Evolutionary conservation across 2,329 filamentous ascomycete species (phyloP), one percentile per base, ranked within the genome.

Genomic region (Diplodia sapinea): DNA sequence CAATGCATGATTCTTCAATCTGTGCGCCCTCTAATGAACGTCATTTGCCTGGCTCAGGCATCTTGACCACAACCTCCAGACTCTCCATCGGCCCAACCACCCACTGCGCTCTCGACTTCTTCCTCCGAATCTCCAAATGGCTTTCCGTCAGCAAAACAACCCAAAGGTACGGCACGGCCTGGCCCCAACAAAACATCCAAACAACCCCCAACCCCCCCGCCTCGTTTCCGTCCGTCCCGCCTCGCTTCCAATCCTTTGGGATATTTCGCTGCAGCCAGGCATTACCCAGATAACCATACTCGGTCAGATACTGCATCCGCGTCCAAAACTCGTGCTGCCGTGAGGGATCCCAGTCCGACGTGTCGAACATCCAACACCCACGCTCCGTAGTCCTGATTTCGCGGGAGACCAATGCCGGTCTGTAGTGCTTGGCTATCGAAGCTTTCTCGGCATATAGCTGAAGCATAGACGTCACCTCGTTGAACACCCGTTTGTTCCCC

Each of bases 101-200:
- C 65, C 65, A 67, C 5, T 20, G 33, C 12, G 65, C 56, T 15
- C 33, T 51, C 4, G 65, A 67, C 50, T 62, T 67, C 26, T 36
- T 40, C 17, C 43, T 20, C 43, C 43, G 43, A 20, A 67, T 62
- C 55, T 67, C 29, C 15, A 33, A 26, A 20, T 67, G 55, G 26
- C 65, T 67, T n/a, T 67, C 54, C 31, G 54, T 29, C n/a, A 62
- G 36, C 33, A 67, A 15, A 5, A 52, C 47, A 8, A 77, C 89
- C 92, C 63, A 89, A 78, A 49, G 94, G 76, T 96, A 89, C 65
- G 87, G 85, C 0, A 87, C 87, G 0, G 92, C 81, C 70, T 89
- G 86, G 0, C 91, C 93, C 89, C 91, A 97, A 74, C 91, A 92
- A 75, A 91, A 95, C 1, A 94, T 77, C 40, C 88, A 85, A 1